These are phyloP conservation scores for Fragaria nilgerrensis DNA, from an alignment of 306 rosid genomes.

Conservation along the genomic window DNA sequence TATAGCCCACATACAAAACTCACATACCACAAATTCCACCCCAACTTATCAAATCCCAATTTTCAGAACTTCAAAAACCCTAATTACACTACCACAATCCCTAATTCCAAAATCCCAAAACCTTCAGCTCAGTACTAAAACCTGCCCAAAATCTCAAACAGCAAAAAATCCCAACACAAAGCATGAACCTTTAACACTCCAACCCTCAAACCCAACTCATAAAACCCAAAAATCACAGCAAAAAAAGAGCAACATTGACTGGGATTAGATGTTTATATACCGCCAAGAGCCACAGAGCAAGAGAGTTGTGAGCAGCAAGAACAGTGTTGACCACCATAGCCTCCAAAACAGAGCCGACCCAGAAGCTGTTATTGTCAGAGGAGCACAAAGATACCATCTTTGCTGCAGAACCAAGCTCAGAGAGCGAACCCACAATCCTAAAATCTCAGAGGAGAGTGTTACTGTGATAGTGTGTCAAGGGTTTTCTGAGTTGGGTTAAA, in stretches of 20 bases:
- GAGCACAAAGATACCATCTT: conserved; percentile 42
- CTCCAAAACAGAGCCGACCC: conserved; percentile 37
- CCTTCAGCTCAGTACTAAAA: neutral
- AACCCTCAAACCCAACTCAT: neutral
- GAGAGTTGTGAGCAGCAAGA: conserved; percentile 44
- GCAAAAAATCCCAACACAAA: neutral
- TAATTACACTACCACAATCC: neutral
- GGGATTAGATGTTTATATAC: conserved; percentile 24
- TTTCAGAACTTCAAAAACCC: neutral
- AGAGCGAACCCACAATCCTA: neutral
- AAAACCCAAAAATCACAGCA: neutral
- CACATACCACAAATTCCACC: neutral
- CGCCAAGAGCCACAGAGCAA: conserved; percentile 48
- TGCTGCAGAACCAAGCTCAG: conserved; percentile 31
- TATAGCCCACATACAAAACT: conserved; percentile 9
- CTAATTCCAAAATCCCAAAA: neutral
- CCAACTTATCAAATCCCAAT: neutral
- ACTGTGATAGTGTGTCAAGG: neutral
- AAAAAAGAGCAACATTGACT: neutral
- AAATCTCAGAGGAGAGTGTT: neutral
- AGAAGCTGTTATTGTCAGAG: conserved; percentile 25
- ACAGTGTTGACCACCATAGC: conserved; percentile 42
- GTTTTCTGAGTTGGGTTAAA: conserved; percentile 28
- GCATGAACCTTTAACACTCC: conserved; percentile 1
- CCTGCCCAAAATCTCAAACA: neutral